Percentiles rank a stretch among this genome's conserved stretches.
Evolutionary conservation across 169 alveolate genomes (phyloP).

Genomic region (Eimeria nieschulzi): DNA sequence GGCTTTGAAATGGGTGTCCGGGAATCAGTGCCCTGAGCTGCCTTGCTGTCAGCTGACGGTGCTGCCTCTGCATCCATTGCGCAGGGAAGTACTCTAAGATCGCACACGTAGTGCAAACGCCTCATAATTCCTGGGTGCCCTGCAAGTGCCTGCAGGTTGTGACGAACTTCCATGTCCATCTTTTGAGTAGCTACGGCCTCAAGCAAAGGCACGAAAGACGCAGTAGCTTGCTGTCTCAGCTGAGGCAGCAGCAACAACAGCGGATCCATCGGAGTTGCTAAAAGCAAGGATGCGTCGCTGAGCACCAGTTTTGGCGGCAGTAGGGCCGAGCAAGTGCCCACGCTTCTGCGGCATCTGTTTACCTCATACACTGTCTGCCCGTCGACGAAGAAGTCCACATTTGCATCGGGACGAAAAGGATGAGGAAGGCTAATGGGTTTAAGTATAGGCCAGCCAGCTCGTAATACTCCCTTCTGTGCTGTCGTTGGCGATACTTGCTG

Average conservation of each 20-base stretch:
- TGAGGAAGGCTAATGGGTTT: slow-evolving; percentile 9
- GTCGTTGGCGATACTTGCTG: too few relatives aligned
- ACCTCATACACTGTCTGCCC: slow-evolving; percentile 23
- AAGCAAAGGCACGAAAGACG: slow-evolving; percentile 24
- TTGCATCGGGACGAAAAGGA: slow-evolving; percentile 11
- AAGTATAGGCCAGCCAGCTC: neutral
- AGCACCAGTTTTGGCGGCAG: slow-evolving; percentile 44
- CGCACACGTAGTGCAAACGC: slow-evolving; percentile 37
- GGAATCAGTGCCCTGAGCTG: neutral
- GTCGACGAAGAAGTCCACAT: slow-evolving; percentile 31
- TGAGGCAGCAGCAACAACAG: slow-evolving; percentile 55
- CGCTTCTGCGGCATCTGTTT: slow-evolving; percentile 46
- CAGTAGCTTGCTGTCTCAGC: slow-evolving; percentile 15
- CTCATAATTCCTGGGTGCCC: slow-evolving; percentile 39
- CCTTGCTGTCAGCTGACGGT: neutral
- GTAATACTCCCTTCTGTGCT: too few relatives aligned
- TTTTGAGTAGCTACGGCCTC: slow-evolving; percentile 29
- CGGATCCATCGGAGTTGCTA: slow-evolving; percentile 50
- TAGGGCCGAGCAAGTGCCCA: slow-evolving; percentile 57
- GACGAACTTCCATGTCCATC: slow-evolving; percentile 15
- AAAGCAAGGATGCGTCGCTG: slow-evolving; percentile 48
- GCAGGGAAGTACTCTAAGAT: neutral
- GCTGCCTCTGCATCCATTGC: neutral
- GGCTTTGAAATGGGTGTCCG: neutral
- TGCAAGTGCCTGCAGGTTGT: slow-evolving; percentile 47